Percentiles rank a stretch among this genome's conserved stretches.
Evolutionary conservation across 192 early-diverging fungal genomes (phyloP).

Genomic region (Helicostylum pulchrum): DNA sequence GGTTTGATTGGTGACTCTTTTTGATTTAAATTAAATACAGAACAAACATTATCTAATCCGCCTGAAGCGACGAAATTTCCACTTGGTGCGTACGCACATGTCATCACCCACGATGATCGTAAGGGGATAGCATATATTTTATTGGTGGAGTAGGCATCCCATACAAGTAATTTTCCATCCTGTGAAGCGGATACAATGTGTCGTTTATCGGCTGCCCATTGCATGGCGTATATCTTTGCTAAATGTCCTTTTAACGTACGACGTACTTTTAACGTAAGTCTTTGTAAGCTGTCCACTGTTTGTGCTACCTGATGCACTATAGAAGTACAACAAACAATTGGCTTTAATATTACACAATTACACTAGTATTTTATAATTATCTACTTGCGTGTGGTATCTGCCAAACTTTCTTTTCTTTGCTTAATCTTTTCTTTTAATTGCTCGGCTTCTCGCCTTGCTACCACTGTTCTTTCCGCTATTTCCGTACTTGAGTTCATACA

Average conservation of each 20-base stretch:
- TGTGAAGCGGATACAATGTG: constrained; percentile 98
- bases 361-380: too few species aligned
- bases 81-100: constrained; percentile 97
- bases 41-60: constrained; percentile 99
- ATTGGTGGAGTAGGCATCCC: constrained; percentile 98
- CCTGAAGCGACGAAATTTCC: constrained; percentile 98
- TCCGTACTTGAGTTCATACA: constrained; percentile 45
- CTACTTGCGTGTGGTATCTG: constrained; percentile 90
- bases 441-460: constrained; percentile 93
- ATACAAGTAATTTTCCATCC: constrained; percentile 99
- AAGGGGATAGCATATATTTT: constrained; percentile 98
- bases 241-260: constrained; percentile 97
- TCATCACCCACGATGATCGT: constrained; percentile 99
- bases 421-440: constrained; percentile 94
- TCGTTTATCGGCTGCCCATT: constrained; percentile 70
- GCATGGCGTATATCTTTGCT: constrained; percentile 94
- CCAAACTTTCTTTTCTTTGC: constrained; percentile 88
- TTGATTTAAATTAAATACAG: constrained; percentile 91
- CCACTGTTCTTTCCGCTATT: constrained; percentile 85
- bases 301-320: constrained; percentile 36
- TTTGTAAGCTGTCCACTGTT: constrained; percentile 82
- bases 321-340: not conserved
- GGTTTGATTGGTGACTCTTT: constrained; percentile 89
- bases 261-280: constrained; percentile 90
- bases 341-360: not conserved